Base-by-base conservation (phyloP, 1,284 basidiomycete species). In the Boletus sp. region DNA sequence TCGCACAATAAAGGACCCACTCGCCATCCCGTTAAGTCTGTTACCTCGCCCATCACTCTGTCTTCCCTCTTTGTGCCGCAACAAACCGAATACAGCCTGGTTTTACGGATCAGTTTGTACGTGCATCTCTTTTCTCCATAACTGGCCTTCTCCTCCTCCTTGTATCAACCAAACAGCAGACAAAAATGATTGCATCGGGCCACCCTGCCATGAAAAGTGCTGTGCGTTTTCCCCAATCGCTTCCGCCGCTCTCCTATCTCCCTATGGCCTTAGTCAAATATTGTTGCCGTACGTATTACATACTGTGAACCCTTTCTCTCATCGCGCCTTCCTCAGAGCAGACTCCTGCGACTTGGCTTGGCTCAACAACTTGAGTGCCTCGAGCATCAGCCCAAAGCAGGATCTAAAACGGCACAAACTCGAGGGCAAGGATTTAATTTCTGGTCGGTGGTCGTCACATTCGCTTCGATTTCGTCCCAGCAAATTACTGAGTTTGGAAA, bases 191-290 rank as follows among this genome's bases (percentile, higher is more conserved):
- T 26, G 32, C 12, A 32, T 44, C 27, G 40, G n/a, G n/a, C n/a
- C 16, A 8, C 14, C 30, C 32, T 14, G 30, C 23, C 30, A 20
- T 23, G 35, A n/a, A 41, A 41, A 17, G 16, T 29, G 17, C 27
- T 17, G 27, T n/a, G 10, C 23, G 5, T 27, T 34, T 33, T 44
- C 23, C n/a, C 29, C 20, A 26, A 16, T 38, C 20, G n/a, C 33
- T 45, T 44, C 36, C 33, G 41, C 22, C 19, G 26, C 42, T 26
- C 26, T 39, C 54, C 38, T 41, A 54, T 23, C 39, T 16, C 17
- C 14, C 12, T 32, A 26, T 29, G n/a, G 9, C 17, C 34, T 22
- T n/a, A 19, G 39, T 22, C 44, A 12, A 17, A 19, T 19, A 5
- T 35, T 26, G 22, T 41, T 38, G n/a, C 37, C 30, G 29, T 41